Conservation (phyloP, 208 protist species). For the Crithidia mellificae region DNA sequence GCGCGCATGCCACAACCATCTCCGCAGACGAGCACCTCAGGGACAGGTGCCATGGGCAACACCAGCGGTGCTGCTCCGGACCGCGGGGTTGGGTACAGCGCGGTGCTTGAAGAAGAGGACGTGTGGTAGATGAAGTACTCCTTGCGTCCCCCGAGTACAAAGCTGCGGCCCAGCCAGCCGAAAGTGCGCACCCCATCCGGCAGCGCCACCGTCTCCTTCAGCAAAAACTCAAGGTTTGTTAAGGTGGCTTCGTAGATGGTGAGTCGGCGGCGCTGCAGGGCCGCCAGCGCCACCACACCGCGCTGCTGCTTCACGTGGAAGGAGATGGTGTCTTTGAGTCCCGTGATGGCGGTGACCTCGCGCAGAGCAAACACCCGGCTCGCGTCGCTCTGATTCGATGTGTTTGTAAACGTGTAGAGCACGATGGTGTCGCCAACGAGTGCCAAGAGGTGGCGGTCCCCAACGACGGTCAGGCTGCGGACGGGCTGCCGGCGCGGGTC, state of each 20-base stretch:
- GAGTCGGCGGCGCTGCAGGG: constrained; percentile 56
- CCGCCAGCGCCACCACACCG: constrained; percentile 48
- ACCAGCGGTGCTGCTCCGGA: constrained; percentile 49
- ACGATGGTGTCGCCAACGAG: constrained; percentile 26
- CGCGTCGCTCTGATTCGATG: not conserved
- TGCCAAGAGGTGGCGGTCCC: constrained; percentile 38
- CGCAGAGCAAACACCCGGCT: constrained; percentile 13
- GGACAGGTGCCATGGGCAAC: constrained; percentile 59
- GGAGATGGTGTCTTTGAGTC: constrained; percentile 41
- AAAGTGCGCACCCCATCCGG: constrained; percentile 54
- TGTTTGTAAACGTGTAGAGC: constrained; percentile 18
- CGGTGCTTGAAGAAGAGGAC: constrained; percentile 12
- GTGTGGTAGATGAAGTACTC: constrained; percentile 44
- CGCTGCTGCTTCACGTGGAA: constrained; percentile 56
- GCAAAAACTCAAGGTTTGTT: constrained; percentile 18
- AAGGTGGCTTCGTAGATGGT: constrained; percentile 54
- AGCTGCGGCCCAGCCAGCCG: constrained; percentile 55
- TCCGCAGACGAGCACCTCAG: constrained; percentile 59
- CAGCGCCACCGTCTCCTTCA: constrained; percentile 40
- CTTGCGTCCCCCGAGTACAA: constrained; percentile 58
- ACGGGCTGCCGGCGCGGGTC: constrained; percentile 36
- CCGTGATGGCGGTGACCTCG: constrained; percentile 18
- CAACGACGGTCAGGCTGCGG: constrained; percentile 38
- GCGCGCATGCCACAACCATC: constrained; percentile 45
- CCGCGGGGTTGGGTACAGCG: constrained; percentile 35